These are phyloP conservation scores for Termitomyces bulborhizus DNA, from an alignment of 768 basidiomycete species.

Conservation along the genomic window DNA sequence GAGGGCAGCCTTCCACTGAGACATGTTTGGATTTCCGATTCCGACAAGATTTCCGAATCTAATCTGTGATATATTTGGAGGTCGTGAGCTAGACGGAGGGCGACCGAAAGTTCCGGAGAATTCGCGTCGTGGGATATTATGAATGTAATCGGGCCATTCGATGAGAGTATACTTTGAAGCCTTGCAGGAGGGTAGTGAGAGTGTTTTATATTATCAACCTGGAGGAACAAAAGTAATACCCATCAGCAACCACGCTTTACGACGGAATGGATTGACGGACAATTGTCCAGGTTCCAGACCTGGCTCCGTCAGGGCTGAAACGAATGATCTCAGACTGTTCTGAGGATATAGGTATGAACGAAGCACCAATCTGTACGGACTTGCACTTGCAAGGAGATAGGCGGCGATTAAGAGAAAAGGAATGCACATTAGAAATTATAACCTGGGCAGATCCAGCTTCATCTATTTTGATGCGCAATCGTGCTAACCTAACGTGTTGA, in stretches of 20 bases:
- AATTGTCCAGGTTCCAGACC: neutral
- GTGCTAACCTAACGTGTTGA: conserved; percentile 26
- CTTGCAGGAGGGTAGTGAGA: conserved; percentile 38
- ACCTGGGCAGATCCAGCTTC: conserved; percentile 15
- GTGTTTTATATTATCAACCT: neutral
- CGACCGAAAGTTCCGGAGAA: conserved; percentile 41
- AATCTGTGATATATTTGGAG: conserved; percentile 64
- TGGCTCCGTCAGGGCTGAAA: conserved; percentile 8
- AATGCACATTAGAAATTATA: conserved; percentile 23
- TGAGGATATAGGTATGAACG: conserved; percentile 6
- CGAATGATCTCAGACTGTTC: conserved; percentile 1
- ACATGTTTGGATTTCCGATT: conserved; percentile 27
- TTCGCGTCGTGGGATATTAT: conserved; percentile 37
- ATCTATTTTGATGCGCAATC: conserved; percentile 23
- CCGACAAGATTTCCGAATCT: conserved; percentile 54
- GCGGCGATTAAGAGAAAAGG: conserved; percentile 22
- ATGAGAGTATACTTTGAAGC: conserved; percentile 60
- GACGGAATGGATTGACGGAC: neutral
- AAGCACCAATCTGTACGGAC: conserved; percentile 14
- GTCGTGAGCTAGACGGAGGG: conserved; percentile 62
- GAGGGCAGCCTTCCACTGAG: conserved; percentile 18
- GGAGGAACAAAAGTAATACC: neutral
- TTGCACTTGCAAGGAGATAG: conserved; percentile 11
- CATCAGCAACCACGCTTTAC: neutral
- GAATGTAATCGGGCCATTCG: conserved; percentile 46